These are phyloP conservation scores for Candida oleophila DNA, from an alignment of 805 yeast species.

Conservation along the genomic window DNA sequence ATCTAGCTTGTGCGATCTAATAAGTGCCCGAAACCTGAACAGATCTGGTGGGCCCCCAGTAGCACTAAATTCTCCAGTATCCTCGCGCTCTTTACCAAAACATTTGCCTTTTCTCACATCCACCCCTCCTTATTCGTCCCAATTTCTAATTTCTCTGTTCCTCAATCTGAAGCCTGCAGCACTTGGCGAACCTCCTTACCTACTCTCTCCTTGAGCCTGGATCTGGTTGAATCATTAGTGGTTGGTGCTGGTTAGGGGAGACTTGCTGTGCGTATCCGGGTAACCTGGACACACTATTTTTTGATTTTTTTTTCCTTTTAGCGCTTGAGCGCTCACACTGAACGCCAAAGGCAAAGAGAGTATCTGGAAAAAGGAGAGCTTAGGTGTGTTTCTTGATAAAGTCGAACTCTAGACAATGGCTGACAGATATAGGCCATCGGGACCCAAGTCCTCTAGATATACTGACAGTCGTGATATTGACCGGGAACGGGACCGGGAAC, in stretches of 20 bases:
- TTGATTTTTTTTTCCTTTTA: background rate
- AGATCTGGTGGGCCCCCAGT: no score
- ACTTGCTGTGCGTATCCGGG: background rate
- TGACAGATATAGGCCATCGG: conserved; percentile 31
- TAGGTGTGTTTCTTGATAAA: background rate
- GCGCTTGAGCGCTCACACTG: background rate
- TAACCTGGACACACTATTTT: background rate
- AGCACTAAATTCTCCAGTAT: no score
- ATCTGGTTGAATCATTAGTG: background rate
- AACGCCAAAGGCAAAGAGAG: background rate
- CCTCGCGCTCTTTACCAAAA: no score
- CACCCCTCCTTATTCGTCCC: no score
- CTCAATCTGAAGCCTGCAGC: background rate
- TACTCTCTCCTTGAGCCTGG: background rate
- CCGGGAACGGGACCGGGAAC: conserved; percentile 1
- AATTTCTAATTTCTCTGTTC: background rate
- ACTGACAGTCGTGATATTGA: background rate
- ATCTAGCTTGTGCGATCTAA: no score
- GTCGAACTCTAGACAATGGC: conserved; percentile 23
- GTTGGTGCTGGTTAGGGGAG: background rate
- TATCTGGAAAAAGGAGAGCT: background rate
- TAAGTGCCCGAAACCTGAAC: no score
- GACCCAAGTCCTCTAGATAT: conserved; percentile 9
- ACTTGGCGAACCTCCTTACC: background rate
- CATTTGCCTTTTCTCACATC: no score